Evolutionary conservation across 306 rosid species (phyloP).

Genomic region (Lupinus albus): DNA sequence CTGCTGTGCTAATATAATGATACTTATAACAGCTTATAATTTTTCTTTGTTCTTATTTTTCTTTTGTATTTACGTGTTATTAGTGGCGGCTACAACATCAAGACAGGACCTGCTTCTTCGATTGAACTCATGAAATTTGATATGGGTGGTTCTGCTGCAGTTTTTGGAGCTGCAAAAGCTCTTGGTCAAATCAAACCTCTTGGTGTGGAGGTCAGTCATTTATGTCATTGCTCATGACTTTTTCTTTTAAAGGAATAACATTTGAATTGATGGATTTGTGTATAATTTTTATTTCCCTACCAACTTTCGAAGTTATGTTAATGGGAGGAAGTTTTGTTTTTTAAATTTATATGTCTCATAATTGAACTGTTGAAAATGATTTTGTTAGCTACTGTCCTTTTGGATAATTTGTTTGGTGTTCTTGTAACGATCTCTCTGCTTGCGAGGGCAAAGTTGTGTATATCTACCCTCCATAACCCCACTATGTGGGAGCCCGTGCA

Average conservation of each 20-base stretch:
- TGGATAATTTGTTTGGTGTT: constrained; percentile 13
- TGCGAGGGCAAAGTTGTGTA: too few relatives aligned
- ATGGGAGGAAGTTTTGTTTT: background rate
- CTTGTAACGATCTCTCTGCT: too few relatives aligned
- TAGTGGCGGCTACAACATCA: constrained; percentile 98
- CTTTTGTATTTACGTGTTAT: constrained; percentile 32
- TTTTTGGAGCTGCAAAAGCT: constrained; percentile 94
- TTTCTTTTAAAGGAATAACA: constrained; percentile 2
- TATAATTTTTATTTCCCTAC: background rate
- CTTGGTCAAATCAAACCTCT: constrained; percentile 89
- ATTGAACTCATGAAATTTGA: constrained; percentile 88
- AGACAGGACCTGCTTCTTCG: constrained; percentile 86
- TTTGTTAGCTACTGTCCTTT: background rate
- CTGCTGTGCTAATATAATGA: constrained; percentile 4
- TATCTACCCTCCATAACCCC: too few relatives aligned
- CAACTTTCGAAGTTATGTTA: constrained; percentile 24
- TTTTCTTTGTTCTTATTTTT: constrained; percentile 3
- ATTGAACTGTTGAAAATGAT: constrained; percentile 32
- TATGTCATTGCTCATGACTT: constrained; percentile 26
- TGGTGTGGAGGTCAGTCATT: constrained; percentile 81
- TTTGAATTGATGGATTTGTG: constrained; percentile 17
- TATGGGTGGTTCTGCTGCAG: constrained; percentile 95
- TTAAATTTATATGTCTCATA: constrained; percentile 14
- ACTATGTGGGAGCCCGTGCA: too few relatives aligned
- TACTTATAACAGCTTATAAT: background rate